Percentiles rank a stretch among this genome's conserved stretches.
Evolutionary conservation across 2,329 filamentous ascomycete species (phyloP).

Genomic region (Aspergillus uvarum): DNA sequence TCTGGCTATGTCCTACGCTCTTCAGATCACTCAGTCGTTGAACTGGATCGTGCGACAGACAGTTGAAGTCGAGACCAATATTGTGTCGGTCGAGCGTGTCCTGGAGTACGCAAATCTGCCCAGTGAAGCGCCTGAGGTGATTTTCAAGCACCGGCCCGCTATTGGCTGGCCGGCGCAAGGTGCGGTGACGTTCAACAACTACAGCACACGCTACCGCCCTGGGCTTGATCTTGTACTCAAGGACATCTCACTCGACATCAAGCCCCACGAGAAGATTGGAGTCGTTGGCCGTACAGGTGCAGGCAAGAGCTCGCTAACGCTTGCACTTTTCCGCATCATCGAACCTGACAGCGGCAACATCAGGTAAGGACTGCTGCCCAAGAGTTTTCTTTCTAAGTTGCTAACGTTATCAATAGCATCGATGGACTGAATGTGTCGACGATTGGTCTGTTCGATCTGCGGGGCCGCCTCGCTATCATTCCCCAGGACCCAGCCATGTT

Average conservation of each 20-base stretch:
- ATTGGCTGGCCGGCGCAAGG: constrained; percentile 91
- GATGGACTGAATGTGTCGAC: constrained; percentile 84
- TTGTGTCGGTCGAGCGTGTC: constrained; percentile 95
- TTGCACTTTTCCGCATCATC: constrained; percentile 93
- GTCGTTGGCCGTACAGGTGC: constrained; percentile 95
- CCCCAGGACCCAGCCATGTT: constrained; percentile 97
- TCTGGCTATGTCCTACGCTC: constrained; percentile 92
- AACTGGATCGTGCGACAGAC: constrained; percentile 99
- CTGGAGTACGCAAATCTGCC: constrained; percentile 91
- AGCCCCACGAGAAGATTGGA: constrained; percentile 95
- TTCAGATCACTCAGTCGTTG: constrained; percentile 94
- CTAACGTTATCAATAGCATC: constrained; percentile 57
- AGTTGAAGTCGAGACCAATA: constrained; percentile 99
- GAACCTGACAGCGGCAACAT: constrained; percentile 81
- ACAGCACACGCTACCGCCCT: constrained; percentile 87
- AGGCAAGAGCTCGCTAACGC: constrained; percentile 89
- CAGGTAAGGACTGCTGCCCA: constrained; percentile 35
- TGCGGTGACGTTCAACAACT: constrained; percentile 86
- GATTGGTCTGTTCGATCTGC: constrained; percentile 85
- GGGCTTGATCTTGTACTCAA: constrained; percentile 90
- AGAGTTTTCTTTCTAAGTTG: background rate
- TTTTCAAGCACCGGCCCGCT: constrained; percentile 80
- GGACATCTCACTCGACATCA: constrained; percentile 87
- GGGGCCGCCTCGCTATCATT: constrained; percentile 89
- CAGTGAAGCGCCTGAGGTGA: constrained; percentile 91